Evolutionary conservation across 192 early-diverging fungal species (phyloP).

Genomic region (Tieghemiomyces parasiticus): DNA sequence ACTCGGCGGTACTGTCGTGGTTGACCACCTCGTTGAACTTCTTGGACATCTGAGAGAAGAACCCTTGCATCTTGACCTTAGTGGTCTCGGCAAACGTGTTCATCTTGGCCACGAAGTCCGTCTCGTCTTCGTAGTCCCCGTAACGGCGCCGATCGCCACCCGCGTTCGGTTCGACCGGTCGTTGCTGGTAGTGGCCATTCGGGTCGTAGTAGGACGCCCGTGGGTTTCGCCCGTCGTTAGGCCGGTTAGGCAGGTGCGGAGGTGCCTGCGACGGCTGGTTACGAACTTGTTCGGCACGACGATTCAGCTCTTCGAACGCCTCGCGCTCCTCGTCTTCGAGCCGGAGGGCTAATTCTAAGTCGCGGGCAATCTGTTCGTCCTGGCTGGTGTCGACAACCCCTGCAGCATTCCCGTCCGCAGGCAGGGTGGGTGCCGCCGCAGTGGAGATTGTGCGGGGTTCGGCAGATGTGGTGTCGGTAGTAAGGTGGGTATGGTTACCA

Average conservation of each 20-base stretch:
- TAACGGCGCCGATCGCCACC: background rate
- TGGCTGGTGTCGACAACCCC: constrained; percentile 4
- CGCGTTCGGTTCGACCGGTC: no score
- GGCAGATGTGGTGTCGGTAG: background rate
- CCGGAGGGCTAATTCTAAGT: constrained; percentile 1
- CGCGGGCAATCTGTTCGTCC: constrained; percentile 11
- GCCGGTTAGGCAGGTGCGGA: background rate
- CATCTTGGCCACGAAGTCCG: constrained; percentile 3
- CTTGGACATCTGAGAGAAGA: background rate
- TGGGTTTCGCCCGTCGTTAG: background rate
- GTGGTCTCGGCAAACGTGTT: background rate
- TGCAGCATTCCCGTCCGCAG: background rate
- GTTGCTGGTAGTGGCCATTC: background rate
- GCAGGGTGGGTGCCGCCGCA: background rate
- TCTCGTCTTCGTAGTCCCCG: background rate
- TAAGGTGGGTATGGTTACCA: background rate
- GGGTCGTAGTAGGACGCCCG: background rate
- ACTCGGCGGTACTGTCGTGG: no score
- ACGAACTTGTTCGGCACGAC: no score
- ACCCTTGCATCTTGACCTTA: constrained; percentile 2
- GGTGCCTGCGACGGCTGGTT: background rate
- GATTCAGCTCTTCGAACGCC: background rate
- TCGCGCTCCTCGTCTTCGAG: constrained; percentile 8
- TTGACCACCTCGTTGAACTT: constrained; percentile 5
- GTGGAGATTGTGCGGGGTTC: background rate